These are phyloP conservation scores for Halenospora varia DNA, from an alignment of 495 filamentous ascomycete genomes.

Conservation along the genomic window DNA sequence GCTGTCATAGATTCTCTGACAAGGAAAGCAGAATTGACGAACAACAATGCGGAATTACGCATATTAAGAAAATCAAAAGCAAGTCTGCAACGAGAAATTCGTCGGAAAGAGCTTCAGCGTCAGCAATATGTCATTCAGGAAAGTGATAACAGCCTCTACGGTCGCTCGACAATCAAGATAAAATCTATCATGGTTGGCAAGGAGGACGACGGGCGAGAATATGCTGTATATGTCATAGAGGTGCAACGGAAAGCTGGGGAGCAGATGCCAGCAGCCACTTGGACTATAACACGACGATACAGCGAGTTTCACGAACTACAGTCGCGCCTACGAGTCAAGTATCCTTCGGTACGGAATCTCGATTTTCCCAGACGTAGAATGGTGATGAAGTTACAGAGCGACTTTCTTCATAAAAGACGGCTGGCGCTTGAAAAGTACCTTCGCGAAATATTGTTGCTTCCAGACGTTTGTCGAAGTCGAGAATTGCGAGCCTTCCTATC, in stretches of 20 bases:
- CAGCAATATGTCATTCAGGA: conserved; percentile 98
- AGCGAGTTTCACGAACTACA: conserved; percentile 97
- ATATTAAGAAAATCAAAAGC: conserved; percentile 93
- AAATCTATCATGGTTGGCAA: conserved; percentile 87
- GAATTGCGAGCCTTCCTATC: conserved; percentile 93
- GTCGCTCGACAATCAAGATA: conserved; percentile 82
- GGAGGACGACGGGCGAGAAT: conserved; percentile 91
- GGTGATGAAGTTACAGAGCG: conserved; percentile 93
- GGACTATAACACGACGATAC: conserved; percentile 78
- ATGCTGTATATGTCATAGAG: conserved; percentile 88
- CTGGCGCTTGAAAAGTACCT: conserved; percentile 82
- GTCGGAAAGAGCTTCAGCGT: conserved; percentile 90
- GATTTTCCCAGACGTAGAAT: conserved; percentile 90
- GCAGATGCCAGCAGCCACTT: conserved; percentile 80
- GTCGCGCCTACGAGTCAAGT: conserved; percentile 77
- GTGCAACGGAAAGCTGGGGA: conserved; percentile 86
- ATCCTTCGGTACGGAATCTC: conserved; percentile 79
- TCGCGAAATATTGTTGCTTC: conserved; percentile 74
- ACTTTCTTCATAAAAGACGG: conserved; percentile 88
- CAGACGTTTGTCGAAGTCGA: conserved; percentile 89
- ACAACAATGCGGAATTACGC: conserved; percentile 88
- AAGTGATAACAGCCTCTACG: conserved; percentile 95
- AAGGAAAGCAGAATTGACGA: conserved; percentile 92
- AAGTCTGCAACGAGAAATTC: conserved; percentile 86
- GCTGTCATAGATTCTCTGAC: conserved; percentile 87